These are phyloP conservation scores for Teunomyces tritomae DNA, from an alignment of 805 yeast genomes.

Conservation along the genomic window DNA sequence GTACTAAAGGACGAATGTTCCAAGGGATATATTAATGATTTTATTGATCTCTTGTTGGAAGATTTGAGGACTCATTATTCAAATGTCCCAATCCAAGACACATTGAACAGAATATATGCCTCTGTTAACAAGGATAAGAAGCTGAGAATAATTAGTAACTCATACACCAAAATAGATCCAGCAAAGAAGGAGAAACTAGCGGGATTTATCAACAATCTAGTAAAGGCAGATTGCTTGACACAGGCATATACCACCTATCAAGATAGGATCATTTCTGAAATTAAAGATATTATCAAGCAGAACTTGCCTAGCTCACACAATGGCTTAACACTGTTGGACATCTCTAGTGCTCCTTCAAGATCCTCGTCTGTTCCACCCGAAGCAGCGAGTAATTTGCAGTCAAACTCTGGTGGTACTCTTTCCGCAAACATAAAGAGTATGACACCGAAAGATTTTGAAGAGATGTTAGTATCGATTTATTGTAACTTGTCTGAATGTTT, in stretches of 20 bases:
- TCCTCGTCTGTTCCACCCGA: constrained; percentile 28
- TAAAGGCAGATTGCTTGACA: constrained; percentile 58
- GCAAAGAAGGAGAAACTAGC: constrained; percentile 43
- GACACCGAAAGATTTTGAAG: constrained; percentile 73
- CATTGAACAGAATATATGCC: constrained; percentile 48
- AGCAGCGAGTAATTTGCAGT: constrained; percentile 5
- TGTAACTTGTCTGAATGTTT: constrained; percentile 68
- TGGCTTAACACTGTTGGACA: constrained; percentile 15
- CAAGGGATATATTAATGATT: constrained; percentile 57
- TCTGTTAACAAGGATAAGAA: constrained; percentile 25
- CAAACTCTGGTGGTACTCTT: constrained; percentile 14
- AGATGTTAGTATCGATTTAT: constrained; percentile 60
- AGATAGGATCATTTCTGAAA: constrained; percentile 64
- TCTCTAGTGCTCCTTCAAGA: constrained; percentile 27
- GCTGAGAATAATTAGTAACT: constrained; percentile 23
- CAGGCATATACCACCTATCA: constrained; percentile 64
- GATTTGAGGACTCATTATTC: constrained; percentile 64
- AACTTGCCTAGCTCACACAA: constrained; percentile 49
- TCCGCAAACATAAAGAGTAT: constrained; percentile 55
- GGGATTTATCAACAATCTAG: constrained; percentile 52
- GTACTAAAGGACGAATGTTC: constrained; percentile 65
- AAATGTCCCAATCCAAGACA: constrained; percentile 43
- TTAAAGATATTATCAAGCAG: constrained; percentile 67
- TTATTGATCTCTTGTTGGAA: constrained; percentile 51
- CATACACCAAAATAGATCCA: constrained; percentile 36